phyloP scores from a whole-genome alignment of 768 basidiomycete genomes.

The Suillus cothurnatus region DNA sequence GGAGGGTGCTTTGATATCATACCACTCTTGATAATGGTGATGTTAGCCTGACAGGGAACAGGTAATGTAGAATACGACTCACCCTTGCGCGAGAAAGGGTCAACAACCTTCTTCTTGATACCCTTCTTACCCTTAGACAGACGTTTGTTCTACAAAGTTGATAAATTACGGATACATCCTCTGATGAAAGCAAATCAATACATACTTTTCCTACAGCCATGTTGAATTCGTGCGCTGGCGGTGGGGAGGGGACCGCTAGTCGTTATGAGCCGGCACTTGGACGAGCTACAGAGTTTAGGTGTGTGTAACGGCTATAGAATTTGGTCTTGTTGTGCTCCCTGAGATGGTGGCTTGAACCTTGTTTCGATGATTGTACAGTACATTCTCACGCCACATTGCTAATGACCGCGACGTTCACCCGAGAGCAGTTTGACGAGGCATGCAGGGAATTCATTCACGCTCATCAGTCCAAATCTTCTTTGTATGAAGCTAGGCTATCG shows the following conservation, averaged over 20 bases:
- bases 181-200: conserved; percentile 5
- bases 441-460: conserved; percentile 53
- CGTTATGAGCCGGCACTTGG: conserved; percentile 47
- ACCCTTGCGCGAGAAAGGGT: conserved; percentile 99
- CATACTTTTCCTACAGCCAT: conserved; percentile 92
- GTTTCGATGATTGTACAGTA: conserved; percentile 39
- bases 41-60: conserved; percentile 7
- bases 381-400: conserved; percentile 44
- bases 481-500: conserved; percentile 16
- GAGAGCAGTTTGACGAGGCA: conserved; percentile 59
- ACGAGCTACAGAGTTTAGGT: conserved; percentile 48
- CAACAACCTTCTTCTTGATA: conserved; percentile 99
- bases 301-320: conserved; percentile 19
- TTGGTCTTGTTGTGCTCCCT: conserved; percentile 21
- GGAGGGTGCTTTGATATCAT: conserved; percentile 97
- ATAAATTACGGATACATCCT: neutral
- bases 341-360: conserved; percentile 64
- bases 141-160: conserved; percentile 81
- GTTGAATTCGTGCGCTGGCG: conserved; percentile 43
- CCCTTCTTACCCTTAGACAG: conserved; percentile 98
- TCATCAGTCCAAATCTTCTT: conserved; percentile 17
- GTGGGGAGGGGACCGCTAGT: conserved; percentile 41
- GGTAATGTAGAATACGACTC: conserved; percentile 16
- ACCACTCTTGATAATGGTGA: conserved; percentile 76
- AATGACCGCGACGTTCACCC: conserved; percentile 43